These are phyloP conservation scores for Nemania sp. DNA, from an alignment of 2,329 filamentous ascomycete species.

Conservation along the genomic window DNA sequence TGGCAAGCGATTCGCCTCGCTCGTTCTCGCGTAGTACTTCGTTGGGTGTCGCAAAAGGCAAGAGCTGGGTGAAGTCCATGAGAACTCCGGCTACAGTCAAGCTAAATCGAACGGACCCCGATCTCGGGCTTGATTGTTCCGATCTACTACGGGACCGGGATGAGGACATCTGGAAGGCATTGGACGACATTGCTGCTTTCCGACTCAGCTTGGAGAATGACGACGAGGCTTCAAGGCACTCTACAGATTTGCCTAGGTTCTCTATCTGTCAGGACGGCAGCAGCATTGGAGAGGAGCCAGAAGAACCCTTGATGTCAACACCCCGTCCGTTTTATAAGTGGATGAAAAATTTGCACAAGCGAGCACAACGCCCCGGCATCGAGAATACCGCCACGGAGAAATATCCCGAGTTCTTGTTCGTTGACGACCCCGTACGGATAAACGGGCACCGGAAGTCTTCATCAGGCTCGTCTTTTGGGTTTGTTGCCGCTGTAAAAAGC, in stretches of 20 bases:
- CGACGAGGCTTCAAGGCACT: conserved; percentile 32
- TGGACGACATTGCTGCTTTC: conserved; percentile 48
- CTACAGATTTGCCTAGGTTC: conserved; percentile 34
- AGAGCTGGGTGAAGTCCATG: conserved; percentile 45
- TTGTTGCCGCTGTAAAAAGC: conserved; percentile 80
- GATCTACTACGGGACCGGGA: conserved; percentile 41
- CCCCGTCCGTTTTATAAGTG: conserved; percentile 68
- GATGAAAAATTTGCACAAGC: conserved; percentile 70
- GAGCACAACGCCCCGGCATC: conserved; percentile 50
- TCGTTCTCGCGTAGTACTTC: conserved; percentile 45
- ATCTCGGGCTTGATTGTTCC: conserved; percentile 41
- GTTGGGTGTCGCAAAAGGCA: conserved; percentile 44
- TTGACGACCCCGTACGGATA: conserved; percentile 33
- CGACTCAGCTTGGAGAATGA: conserved; percentile 45
- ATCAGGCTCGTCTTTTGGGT: conserved; percentile 76
- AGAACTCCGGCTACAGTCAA: conserved; percentile 37
- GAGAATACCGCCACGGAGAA: conserved; percentile 32
- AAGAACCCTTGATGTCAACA: conserved; percentile 20
- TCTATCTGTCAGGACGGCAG: conserved; percentile 34
- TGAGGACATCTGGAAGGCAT: conserved; percentile 44
- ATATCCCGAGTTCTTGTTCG: conserved; percentile 43
- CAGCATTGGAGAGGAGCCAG: conserved; percentile 19
- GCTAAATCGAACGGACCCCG: conserved; percentile 36
- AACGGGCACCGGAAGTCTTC: conserved; percentile 62
- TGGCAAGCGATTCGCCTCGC: conserved; percentile 38